Conservation (phyloP, 2,329 filamentous ascomycete genomes). For the Ophiobolus disseminans region DNA sequence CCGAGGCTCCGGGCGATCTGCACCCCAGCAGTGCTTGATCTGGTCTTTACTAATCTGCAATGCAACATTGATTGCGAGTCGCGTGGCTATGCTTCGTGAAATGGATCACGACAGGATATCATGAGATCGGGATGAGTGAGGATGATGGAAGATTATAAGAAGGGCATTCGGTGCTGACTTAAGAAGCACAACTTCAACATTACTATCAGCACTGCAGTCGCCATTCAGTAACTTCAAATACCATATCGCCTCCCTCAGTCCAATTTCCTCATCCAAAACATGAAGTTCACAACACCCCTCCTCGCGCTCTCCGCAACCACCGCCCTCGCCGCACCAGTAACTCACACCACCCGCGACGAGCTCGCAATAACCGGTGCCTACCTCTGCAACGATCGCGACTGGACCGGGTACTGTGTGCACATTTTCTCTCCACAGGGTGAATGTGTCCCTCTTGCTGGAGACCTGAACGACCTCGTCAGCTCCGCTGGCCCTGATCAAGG, state of each 20-base stretch:
- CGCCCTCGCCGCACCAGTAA: conserved; percentile 9
- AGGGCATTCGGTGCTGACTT: too few species aligned
- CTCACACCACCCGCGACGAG: conserved; percentile 8
- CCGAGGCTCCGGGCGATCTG: not conserved
- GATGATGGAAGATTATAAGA: too few species aligned
- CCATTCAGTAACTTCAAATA: too few species aligned
- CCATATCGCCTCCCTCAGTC: too few species aligned
- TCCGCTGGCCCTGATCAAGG: conserved; percentile 15
- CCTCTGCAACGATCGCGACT: conserved; percentile 22
- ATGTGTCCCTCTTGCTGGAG: conserved; percentile 14
- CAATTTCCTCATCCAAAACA: too few species aligned
- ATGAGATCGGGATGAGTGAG: not conserved
- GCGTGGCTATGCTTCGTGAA: not conserved
- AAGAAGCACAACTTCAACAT: not conserved
- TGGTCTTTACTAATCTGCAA: conserved; percentile 7
- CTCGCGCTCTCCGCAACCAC: conserved; percentile 4
- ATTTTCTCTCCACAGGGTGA: conserved; percentile 10
- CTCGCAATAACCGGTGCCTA: conserved; percentile 12
- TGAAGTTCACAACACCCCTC: conserved; percentile 12
- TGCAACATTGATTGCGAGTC: conserved; percentile 5
- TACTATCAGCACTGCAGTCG: too few species aligned
- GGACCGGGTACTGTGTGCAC: conserved; percentile 18
- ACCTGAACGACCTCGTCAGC: conserved; percentile 18
- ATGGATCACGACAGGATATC: too few species aligned
- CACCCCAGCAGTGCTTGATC: not conserved